These are phyloP conservation scores for Leptographium galeiforme DNA, from an alignment of 2,329 filamentous ascomycete genomes.

Conservation along the genomic window DNA sequence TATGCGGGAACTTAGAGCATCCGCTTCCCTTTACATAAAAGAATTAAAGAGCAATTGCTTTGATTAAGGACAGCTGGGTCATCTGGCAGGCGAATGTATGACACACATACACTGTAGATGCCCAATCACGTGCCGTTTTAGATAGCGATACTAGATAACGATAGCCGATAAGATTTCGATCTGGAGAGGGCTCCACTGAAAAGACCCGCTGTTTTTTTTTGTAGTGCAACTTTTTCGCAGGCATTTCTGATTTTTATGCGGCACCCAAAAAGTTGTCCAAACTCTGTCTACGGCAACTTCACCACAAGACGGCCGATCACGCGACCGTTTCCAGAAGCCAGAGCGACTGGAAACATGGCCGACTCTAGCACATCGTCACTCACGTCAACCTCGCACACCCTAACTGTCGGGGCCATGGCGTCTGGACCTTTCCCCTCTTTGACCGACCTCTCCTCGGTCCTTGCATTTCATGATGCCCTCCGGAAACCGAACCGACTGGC, in stretches of 20 bases:
- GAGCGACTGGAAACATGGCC: constrained; percentile 14
- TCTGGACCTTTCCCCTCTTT: constrained; percentile 17
- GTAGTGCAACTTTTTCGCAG: background rate
- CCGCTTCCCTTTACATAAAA: too few relatives aligned
- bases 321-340: background rate
- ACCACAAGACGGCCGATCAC: background rate
- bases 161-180: too few relatives aligned
- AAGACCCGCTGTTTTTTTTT: background rate
- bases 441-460: constrained; percentile 9
- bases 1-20: background rate
- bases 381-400: constrained; percentile 52
- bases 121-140: too few relatives aligned
- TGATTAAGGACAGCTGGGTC: too few relatives aligned
- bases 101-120: too few relatives aligned
- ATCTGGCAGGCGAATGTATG: too few relatives aligned
- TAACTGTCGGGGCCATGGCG: constrained; percentile 11
- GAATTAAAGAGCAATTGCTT: too few relatives aligned
- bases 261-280: background rate
- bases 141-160: too few relatives aligned
- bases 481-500: constrained; percentile 51
- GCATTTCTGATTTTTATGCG: background rate
- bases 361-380: constrained; percentile 40
- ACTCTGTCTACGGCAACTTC: background rate
- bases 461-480: constrained; percentile 41
- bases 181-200: too few relatives aligned